phyloP scores from a whole-genome alignment of 768 basidiomycete genomes.

The Auricularia sp. region DNA sequence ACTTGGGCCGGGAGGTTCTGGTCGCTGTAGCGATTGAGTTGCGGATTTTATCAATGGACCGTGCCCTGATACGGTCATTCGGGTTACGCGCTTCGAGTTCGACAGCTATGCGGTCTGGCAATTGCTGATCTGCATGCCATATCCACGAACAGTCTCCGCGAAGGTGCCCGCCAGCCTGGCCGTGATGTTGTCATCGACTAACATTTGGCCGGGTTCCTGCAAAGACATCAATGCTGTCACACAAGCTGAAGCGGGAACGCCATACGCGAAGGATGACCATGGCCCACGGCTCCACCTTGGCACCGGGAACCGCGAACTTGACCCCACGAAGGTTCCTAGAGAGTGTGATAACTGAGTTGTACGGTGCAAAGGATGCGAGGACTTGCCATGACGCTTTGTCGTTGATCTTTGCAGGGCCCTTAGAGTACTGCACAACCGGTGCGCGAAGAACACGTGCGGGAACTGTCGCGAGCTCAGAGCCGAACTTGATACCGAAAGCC shows the following conservation, averaged over 20 bases:
- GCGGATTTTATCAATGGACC: conserved; percentile 40
- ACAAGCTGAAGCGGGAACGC: too few relatives aligned
- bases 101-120: not conserved
- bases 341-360: conserved; percentile 10
- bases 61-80: conserved; percentile 43
- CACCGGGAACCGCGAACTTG: not conserved
- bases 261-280: too few relatives aligned
- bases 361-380: conserved; percentile 50
- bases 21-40: conserved; percentile 18
- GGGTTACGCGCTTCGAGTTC: conserved; percentile 10
- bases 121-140: not conserved
- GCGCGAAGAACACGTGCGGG: conserved; percentile 56
- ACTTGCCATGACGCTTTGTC: conserved; percentile 71
- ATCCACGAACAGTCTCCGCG: not conserved
- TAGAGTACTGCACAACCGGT: conserved; percentile 47
- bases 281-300: too few relatives aligned
- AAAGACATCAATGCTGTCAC: too few relatives aligned
- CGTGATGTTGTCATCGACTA: too few relatives aligned
- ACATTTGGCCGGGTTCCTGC: too few relatives aligned
- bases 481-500: conserved; percentile 53
- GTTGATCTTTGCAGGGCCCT: conserved; percentile 24
- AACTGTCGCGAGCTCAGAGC: conserved; percentile 47
- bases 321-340: conserved; percentile 53
- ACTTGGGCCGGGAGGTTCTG: conserved; percentile 32
- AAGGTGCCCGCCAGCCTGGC: not conserved